These are phyloP conservation scores for Panellus pusillus DNA, from an alignment of 768 basidiomycete genomes.

Conservation along the genomic window DNA sequence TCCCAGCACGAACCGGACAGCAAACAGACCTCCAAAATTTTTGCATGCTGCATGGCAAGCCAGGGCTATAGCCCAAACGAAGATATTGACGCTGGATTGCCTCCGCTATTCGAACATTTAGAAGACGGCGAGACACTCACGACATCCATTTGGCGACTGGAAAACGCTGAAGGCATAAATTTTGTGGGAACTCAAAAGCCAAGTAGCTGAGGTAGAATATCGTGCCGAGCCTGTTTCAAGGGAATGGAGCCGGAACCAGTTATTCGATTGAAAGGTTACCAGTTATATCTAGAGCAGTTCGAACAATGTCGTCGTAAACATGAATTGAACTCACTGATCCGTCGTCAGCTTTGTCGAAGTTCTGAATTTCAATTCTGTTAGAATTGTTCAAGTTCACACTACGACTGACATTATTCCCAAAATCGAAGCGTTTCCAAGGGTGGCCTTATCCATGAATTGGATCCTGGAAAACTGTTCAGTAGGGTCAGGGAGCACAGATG, in stretches of 20 bases:
- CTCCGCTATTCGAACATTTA: no score
- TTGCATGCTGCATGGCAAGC: conserved; percentile 68
- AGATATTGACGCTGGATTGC: conserved; percentile 71
- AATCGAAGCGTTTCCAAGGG: conserved; percentile 63
- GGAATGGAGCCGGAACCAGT: no score
- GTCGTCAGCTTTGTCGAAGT: conserved; percentile 60
- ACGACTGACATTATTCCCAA: conserved; percentile 60
- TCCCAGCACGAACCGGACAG: conserved; percentile 65
- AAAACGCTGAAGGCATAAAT: conserved; percentile 69
- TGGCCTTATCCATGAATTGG: conserved; percentile 77
- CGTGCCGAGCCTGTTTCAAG: background rate
- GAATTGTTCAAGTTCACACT: background rate
- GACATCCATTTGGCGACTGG: conserved; percentile 80
- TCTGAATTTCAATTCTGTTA: conserved; percentile 32
- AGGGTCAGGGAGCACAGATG: no score
- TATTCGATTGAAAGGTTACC: no score
- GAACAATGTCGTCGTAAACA: background rate
- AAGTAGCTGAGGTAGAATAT: background rate
- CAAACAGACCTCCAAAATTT: conserved; percentile 64
- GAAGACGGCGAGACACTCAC: no score
- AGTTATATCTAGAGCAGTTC: conserved; percentile 53
- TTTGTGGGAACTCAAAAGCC: conserved; percentile 56
- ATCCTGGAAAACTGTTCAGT: conserved; percentile 42
- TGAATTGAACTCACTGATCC: conserved; percentile 49
- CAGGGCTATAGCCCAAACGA: conserved; percentile 62